Conservation (phyloP, 2,329 filamentous ascomycete genomes). For the Xylariaceae sp. region DNA sequence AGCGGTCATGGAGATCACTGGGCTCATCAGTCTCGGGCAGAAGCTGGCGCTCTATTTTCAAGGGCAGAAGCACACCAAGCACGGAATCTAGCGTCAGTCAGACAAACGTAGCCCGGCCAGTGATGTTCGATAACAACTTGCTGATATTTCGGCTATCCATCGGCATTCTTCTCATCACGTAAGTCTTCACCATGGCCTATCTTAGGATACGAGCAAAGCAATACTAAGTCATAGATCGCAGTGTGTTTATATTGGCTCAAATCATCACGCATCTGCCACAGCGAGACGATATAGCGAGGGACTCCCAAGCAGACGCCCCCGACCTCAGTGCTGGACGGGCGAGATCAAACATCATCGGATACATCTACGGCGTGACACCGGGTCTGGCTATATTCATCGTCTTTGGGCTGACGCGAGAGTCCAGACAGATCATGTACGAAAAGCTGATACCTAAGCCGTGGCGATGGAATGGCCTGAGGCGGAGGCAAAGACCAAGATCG, state of each 20-base stretch:
- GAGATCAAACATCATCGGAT: constrained; percentile 34
- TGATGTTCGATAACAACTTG: constrained; percentile 34
- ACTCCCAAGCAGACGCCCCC: constrained; percentile 28
- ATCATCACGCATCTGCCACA: constrained; percentile 32
- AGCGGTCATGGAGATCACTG: constrained; percentile 26
- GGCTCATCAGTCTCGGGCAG: background rate
- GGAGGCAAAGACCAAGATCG: too few species aligned
- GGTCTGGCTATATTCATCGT: constrained; percentile 35
- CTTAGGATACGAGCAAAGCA: background rate
- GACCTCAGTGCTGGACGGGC: constrained; percentile 31
- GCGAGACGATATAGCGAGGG: constrained; percentile 25
- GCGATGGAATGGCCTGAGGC: too few species aligned
- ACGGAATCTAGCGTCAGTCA: constrained; percentile 12
- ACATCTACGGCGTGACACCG: constrained; percentile 35
- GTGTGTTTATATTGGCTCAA: constrained; percentile 32
- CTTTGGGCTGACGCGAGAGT: constrained; percentile 33
- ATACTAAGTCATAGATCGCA: constrained; percentile 10
- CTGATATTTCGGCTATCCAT: constrained; percentile 31
- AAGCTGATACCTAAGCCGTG: constrained; percentile 31
- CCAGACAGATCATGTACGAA: constrained; percentile 33
- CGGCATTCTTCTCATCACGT: constrained; percentile 33
- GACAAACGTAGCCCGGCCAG: constrained; percentile 11
- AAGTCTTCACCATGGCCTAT: background rate
- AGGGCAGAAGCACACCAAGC: too few species aligned
- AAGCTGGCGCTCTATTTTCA: constrained; percentile 7